A percentile compares a stretch with the other conserved stretches of the same genome.
Evolutionary conservation across 1,284 basidiomycete species (phyloP).

Genomic region (Leccinum subrobustum): DNA sequence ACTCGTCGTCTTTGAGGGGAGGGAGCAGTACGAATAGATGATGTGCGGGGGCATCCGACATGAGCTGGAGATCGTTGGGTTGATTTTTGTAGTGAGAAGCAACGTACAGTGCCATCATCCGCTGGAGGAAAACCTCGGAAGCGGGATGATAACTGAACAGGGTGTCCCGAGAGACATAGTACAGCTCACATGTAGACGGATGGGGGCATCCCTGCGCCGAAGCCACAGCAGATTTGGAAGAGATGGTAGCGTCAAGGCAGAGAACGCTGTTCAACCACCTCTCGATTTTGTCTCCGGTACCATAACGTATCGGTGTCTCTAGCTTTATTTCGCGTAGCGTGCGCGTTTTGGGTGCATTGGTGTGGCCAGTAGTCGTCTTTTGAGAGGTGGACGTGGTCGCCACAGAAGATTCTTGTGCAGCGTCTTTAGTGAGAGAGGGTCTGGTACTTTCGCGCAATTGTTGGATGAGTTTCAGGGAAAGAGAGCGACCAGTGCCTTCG

Average conservation of each 20-base stretch:
- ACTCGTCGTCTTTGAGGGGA: conserved; percentile 85
- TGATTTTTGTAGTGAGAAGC: conserved; percentile 99
- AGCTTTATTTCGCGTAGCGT: conserved; percentile 93
- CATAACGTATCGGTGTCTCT: conserved; percentile 93
- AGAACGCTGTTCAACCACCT: conserved; percentile 92
- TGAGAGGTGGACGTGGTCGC: conserved; percentile 48
- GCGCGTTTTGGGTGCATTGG: conserved; percentile 67
- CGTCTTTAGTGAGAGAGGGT: conserved; percentile 63
- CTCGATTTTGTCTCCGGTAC: conserved; percentile 86
- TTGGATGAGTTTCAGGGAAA: conserved; percentile 97
- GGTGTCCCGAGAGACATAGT: conserved; percentile 95
- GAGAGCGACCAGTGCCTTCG: conserved; percentile 96
- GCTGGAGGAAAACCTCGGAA: conserved; percentile 94
- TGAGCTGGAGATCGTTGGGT: conserved; percentile 95
- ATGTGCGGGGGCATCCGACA: conserved; percentile 96
- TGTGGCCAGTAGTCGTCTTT: conserved; percentile 39
- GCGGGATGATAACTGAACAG: conserved; percentile 98
- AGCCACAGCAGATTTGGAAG: conserved; percentile 45
- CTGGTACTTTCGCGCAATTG: conserved; percentile 90
- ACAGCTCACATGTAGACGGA: conserved; percentile 91
- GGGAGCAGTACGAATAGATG: conserved; percentile 95
- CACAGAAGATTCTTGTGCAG: conserved; percentile 46
- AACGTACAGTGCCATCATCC: conserved; percentile 98
- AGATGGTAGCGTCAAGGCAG: conserved; percentile 89
- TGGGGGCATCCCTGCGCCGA: conserved; percentile 85